Evolutionary conservation across 2,329 filamentous ascomycete genomes (phyloP).

Genomic region (Botrytis medusae): DNA sequence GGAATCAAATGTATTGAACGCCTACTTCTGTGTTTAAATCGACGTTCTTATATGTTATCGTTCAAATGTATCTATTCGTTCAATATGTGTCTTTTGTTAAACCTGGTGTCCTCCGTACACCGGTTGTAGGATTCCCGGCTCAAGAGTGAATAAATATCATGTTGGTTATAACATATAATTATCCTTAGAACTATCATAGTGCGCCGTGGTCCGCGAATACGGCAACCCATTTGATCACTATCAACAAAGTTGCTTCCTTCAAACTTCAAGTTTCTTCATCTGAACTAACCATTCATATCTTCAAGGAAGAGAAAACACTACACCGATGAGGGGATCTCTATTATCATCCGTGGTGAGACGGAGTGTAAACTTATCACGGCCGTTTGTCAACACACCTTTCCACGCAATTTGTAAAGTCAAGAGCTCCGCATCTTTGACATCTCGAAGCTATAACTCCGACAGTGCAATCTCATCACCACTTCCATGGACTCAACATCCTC

Average conservation of each 20-base stretch:
- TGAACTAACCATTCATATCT: background rate
- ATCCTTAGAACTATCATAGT: background rate
- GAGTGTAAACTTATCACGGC: background rate
- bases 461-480: background rate
- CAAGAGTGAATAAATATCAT: background rate
- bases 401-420: background rate
- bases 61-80: background rate
- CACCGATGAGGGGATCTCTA: constrained; percentile 6
- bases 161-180: background rate
- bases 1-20: background rate
- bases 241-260: background rate
- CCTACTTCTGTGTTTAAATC: background rate
- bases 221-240: background rate
- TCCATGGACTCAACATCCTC: constrained; percentile 20
- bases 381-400: background rate
- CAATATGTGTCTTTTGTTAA: background rate
- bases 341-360: constrained; percentile 4
- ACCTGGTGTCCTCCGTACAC: background rate
- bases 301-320: background rate
- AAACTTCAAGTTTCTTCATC: background rate
- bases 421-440: background rate
- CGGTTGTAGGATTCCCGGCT: background rate
- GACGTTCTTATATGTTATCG: background rate
- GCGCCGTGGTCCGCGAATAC: constrained; percentile 1
- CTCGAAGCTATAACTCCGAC: constrained; percentile 10